Base-by-base conservation (phyloP, 1,284 basidiomycete genomes). In the Cryptococcus depauperatus region DNA sequence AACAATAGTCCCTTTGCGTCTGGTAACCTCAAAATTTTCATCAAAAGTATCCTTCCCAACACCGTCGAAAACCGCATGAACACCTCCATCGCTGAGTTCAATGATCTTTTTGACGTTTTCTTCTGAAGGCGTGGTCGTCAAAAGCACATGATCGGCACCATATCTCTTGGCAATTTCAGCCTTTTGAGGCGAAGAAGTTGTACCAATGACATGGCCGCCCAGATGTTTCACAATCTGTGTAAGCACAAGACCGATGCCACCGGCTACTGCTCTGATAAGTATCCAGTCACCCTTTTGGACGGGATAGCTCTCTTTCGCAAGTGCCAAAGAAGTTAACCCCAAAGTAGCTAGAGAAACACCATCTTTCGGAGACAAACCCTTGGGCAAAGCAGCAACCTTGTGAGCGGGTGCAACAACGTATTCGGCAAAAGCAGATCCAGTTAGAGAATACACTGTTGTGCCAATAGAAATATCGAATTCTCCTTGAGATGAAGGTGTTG, bases 1-100 rank as follows among this genome's bases (percentile, higher is more conserved):
- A n/a, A 92, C 83, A 30, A 97, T 69, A 3, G 74, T 75, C 5
- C 58, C 88, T 61, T 88, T 89, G 33, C 85, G 76, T 54, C 79
- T 77, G 48, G 87, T 76, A 62, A 91, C 74, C 61, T 82, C 77
- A 68, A 93, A 89, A 72, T 92, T 78, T 55, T 78, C 77, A 53
- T 89, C 82, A 68, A 87, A 92, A 76, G 88, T 92, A 65, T 88
- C 85, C 71, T 84, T 90, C 8, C 93, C 93, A 21, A 98, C 89
- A 35, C 92, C 91, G 66, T 98, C 92, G 62, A 84, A 95, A 29
- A 92, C 62, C 23, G 50, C 91, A 57, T 91, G 77, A 7, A 90
- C 85, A 19, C 92, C 92, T 2, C 85, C 86, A 42, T 79, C 78
- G 0, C 90, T 92, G 44, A 93, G 73, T 58, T 84, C 81, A 44